These are phyloP conservation scores for Mycena indigotica DNA, from an alignment of 768 basidiomycete species.

Conservation along the genomic window DNA sequence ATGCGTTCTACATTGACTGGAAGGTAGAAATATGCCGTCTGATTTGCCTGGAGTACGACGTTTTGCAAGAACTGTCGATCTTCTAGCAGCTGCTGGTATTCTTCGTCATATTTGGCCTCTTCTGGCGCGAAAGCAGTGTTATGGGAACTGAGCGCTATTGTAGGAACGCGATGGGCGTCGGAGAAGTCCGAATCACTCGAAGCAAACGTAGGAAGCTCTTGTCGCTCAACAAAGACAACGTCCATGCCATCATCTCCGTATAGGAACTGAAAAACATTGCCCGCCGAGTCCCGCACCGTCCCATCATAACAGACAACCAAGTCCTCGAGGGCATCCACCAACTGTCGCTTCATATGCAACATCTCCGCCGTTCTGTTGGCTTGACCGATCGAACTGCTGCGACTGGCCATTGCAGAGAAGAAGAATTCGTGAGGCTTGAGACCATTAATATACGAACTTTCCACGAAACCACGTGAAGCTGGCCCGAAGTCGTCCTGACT, in stretches of 20 bases:
- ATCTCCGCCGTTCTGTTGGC: constrained; percentile 99
- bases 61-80: constrained; percentile 80
- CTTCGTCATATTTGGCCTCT: constrained; percentile 69
- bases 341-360: constrained; percentile 95
- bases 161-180: constrained; percentile 92
- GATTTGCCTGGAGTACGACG: constrained; percentile 82
- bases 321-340: constrained; percentile 97
- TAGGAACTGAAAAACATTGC: constrained; percentile 93
- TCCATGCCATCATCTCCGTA: constrained; percentile 99
- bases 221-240: constrained; percentile 94
- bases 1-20: constrained; percentile 96
- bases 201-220: constrained; percentile 87
- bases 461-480: constrained; percentile 96
- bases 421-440: constrained; percentile 98
- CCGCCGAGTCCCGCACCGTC: constrained; percentile 94
- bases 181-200: constrained; percentile 84
- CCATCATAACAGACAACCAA: constrained; percentile 98
- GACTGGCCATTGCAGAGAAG: constrained; percentile 68
- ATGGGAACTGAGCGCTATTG: constrained; percentile 83
- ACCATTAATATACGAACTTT: constrained; percentile 96
- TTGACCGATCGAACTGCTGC: not conserved
- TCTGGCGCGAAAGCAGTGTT: constrained; percentile 70
- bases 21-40: constrained; percentile 76
- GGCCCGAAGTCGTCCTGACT: constrained; percentile 87
- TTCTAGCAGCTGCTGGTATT: constrained; percentile 61